Evolutionary conservation across 2,329 filamentous ascomycete species (phyloP).

Genomic region (Penicillium sp.): DNA sequence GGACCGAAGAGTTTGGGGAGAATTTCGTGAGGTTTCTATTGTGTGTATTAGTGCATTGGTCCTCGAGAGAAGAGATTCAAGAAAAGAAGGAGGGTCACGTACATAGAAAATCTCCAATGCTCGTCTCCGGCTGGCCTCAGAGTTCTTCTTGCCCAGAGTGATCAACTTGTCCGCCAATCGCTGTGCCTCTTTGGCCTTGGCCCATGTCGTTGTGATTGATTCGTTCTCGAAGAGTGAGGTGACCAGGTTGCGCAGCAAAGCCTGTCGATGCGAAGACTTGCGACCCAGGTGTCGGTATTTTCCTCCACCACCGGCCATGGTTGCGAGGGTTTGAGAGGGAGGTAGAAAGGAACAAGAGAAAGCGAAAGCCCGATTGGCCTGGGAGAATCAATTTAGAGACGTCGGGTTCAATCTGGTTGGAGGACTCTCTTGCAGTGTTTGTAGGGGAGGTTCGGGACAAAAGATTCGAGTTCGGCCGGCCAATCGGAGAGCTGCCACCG

Average conservation of each 20-base stretch:
- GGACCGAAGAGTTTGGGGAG: slow-evolving; percentile 86
- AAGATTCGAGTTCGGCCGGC: slow-evolving; percentile 35
- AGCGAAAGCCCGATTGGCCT: not conserved
- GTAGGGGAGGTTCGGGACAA: slow-evolving; percentile 14
- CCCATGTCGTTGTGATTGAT: slow-evolving; percentile 90
- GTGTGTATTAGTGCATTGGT: slow-evolving; percentile 17
- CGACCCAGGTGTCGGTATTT: slow-evolving; percentile 90
- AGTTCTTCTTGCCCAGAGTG: slow-evolving; percentile 90
- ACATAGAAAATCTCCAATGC: slow-evolving; percentile 87
- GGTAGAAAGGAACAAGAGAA: not conserved
- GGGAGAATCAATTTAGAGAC: not conserved
- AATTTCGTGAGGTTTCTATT: slow-evolving; percentile 45
- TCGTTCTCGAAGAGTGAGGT: slow-evolving; percentile 93
- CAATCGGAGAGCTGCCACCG: slow-evolving; percentile 37
- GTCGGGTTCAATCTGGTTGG: not conserved
- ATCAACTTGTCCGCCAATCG: slow-evolving; percentile 91
- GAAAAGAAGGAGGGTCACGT: slow-evolving; percentile 41
- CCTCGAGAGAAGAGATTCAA: not conserved
- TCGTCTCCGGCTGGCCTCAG: slow-evolving; percentile 71
- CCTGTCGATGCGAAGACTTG: slow-evolving; percentile 81
- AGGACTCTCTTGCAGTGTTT: not conserved
- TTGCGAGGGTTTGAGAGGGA: slow-evolving; percentile 13
- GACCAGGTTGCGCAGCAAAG: slow-evolving; percentile 91
- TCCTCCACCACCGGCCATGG: slow-evolving; percentile 81
- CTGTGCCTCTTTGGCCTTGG: slow-evolving; percentile 97